Conservation (phyloP, 2,329 filamentous ascomycete species). For the Xylaria digitata region DNA sequence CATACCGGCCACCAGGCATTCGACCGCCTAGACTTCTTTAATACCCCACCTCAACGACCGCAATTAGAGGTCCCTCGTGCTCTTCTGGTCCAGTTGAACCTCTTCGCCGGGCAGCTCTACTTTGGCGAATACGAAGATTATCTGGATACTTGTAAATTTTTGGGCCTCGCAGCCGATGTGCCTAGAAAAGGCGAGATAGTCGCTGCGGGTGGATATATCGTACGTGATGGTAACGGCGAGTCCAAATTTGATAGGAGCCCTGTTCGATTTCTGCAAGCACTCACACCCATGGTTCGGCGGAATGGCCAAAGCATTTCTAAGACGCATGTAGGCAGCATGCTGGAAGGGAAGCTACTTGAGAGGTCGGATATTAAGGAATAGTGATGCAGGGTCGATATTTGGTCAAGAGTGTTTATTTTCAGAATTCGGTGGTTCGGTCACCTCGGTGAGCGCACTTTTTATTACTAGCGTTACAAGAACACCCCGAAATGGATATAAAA, state of each 20-base stretch:
- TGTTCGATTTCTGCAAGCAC: constrained; percentile 12
- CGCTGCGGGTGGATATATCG: constrained; percentile 31
- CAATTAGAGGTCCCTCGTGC: neutral
- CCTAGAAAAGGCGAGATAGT: constrained; percentile 14
- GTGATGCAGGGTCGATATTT: neutral
- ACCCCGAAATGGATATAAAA: too few relatives aligned
- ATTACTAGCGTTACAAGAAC: too few relatives aligned
- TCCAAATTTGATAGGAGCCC: constrained; percentile 28
- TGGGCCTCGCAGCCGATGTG: constrained; percentile 25
- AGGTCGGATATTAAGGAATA: constrained; percentile 15
- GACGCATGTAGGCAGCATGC: constrained; percentile 29
- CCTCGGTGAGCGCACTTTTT: too few relatives aligned
- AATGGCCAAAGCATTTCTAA: constrained; percentile 27
- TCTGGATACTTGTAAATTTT: constrained; percentile 19
- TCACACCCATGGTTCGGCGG: constrained; percentile 27
- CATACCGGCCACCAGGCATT: constrained; percentile 12
- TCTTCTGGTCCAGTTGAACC: constrained; percentile 15
- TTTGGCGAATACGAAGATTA: constrained; percentile 28
- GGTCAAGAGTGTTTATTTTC: too few relatives aligned
- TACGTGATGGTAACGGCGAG: constrained; percentile 8
- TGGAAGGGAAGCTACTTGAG: constrained; percentile 26
- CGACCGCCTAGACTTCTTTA: constrained; percentile 32
- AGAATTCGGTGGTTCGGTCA: too few relatives aligned
- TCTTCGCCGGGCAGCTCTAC: constrained; percentile 36
- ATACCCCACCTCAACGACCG: constrained; percentile 5